Evolutionary conservation across 2,329 filamentous ascomycete species (phyloP), one percentile per base, ranked within the genome.

Genomic region (Xylaria sp.): DNA sequence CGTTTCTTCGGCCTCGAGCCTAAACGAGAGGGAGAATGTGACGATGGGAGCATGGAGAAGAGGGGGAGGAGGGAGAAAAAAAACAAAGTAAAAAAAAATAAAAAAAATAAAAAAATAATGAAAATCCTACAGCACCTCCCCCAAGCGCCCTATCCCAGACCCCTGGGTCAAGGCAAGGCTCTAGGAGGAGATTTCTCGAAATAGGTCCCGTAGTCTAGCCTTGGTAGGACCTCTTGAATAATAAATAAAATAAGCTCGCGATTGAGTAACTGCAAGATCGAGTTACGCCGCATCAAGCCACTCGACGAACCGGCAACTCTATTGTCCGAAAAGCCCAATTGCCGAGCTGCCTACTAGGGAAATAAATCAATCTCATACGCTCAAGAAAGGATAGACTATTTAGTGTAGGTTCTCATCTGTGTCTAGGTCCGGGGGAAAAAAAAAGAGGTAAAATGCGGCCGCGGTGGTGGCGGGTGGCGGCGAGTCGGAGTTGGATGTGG

Each of bases 211-310:
- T n/a, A n/a, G n/a, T n/a, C n/a, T n/a, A n/a, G n/a, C n/a, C n/a
- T n/a, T n/a, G n/a, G n/a, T n/a, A 31, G 13, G 15, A 33, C 15
- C 45, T 55, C 22, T 20, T 51, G 44, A 45, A 60, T 29, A 29
- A n/a, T n/a, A n/a, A n/a, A n/a, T n/a, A n/a, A n/a, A n/a, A n/a
- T n/a, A n/a, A 15, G 31, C 31, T 54, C 33, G 27, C 54, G 58
- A 68, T 68, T 54, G 54, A 38, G 58, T 51, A n/a, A 33, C 74
- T 75, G 73, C 73, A 72, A 74, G 73, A 75, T 75, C 73, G 63
- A 55, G 73, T 75, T 74, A 75, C 74, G 69, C 72, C 47, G 71
- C 71, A 71, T 71, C 49, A 62, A 70, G 65, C 68, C 61, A 65
- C 65, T 54, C n/a, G 36, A 33, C 22, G 36, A 42, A 10, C 31